Percentiles rank a stretch among this genome's conserved stretches.
phyloP scores from a whole-genome alignment of 306 rosid genomes.

The Inga oerstediana region DNA sequence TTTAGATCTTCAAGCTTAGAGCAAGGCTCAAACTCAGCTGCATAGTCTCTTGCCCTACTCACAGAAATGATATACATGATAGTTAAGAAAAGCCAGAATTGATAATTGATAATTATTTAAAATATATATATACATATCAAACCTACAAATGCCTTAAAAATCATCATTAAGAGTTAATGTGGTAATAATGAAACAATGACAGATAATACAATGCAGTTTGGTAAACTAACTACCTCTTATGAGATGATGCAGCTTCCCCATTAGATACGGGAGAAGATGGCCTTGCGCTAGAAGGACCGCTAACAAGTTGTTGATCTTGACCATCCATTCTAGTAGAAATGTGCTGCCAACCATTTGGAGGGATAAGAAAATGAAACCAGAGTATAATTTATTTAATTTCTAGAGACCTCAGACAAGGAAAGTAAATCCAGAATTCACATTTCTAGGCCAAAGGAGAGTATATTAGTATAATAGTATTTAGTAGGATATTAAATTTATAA shows the following conservation, averaged over 20 bases:
- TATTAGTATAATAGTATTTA: neutral
- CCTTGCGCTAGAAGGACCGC: slow-evolving; percentile 32
- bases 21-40: slow-evolving; percentile 91
- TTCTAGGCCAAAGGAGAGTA: neutral
- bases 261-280: slow-evolving; percentile 42
- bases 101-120: neutral
- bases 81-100: slow-evolving; percentile 25
- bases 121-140: neutral
- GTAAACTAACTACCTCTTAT: slow-evolving; percentile 48
- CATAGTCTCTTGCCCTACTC: slow-evolving; percentile 56
- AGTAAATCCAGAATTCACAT: neutral
- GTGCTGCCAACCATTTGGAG: slow-evolving; percentile 38
- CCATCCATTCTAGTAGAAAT: slow-evolving; percentile 35
- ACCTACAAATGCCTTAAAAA: neutral
- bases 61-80: slow-evolving; percentile 31
- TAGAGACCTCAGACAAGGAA: neutral
- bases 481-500: neutral
- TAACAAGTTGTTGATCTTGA: slow-evolving; percentile 42
- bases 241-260: slow-evolving; percentile 41
- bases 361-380: neutral
- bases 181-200: neutral
- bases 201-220: neutral
- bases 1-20: slow-evolving; percentile 93
- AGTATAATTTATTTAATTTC: neutral
- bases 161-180: neutral